phyloP scores from a whole-genome alignment of 2,329 filamentous ascomycete species.

The Plenodomus lindquistii region DNA sequence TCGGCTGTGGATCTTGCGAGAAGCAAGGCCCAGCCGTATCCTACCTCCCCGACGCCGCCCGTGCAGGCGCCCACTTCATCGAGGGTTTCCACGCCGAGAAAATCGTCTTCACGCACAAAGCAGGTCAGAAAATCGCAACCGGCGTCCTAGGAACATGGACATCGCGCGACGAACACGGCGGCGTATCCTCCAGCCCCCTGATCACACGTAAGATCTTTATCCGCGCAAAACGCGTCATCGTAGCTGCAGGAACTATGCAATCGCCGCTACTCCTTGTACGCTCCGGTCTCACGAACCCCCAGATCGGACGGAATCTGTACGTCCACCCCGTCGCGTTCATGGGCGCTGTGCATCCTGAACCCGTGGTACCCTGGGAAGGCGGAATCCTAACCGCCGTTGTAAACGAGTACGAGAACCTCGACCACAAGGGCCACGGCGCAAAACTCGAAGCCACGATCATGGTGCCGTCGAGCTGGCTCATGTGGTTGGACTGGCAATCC shows the following conservation, averaged over 20 bases:
- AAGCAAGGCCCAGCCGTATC: slow-evolving; percentile 80
- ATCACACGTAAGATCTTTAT: slow-evolving; percentile 67
- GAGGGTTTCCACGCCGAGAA: slow-evolving; percentile 77
- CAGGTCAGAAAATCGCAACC: slow-evolving; percentile 61
- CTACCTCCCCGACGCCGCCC: slow-evolving; percentile 79
- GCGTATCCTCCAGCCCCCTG: slow-evolving; percentile 58
- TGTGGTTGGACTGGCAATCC: slow-evolving; percentile 67
- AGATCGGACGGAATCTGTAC: slow-evolving; percentile 81
- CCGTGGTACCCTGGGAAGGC: slow-evolving; percentile 67
- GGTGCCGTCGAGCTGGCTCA: slow-evolving; percentile 69
- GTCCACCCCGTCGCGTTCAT: slow-evolving; percentile 71
- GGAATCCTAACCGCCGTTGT: slow-evolving; percentile 80
- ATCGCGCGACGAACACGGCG: slow-evolving; percentile 67
- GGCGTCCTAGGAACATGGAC: slow-evolving; percentile 78
- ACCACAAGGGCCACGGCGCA: slow-evolving; percentile 76
- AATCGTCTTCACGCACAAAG: slow-evolving; percentile 67
- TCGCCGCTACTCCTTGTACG: slow-evolving; percentile 76
- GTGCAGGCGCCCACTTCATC: slow-evolving; percentile 77
- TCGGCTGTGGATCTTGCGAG: slow-evolving; percentile 65
- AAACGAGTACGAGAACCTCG: slow-evolving; percentile 77
- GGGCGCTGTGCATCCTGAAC: slow-evolving; percentile 68
- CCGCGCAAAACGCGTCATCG: slow-evolving; percentile 77
- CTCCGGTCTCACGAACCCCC: slow-evolving; percentile 78
- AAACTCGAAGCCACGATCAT: slow-evolving; percentile 80
- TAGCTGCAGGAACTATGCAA: slow-evolving; percentile 76